phyloP scores from a whole-genome alignment of 2,329 filamentous ascomycete species.

The Neofusicoccum laricinum region DNA sequence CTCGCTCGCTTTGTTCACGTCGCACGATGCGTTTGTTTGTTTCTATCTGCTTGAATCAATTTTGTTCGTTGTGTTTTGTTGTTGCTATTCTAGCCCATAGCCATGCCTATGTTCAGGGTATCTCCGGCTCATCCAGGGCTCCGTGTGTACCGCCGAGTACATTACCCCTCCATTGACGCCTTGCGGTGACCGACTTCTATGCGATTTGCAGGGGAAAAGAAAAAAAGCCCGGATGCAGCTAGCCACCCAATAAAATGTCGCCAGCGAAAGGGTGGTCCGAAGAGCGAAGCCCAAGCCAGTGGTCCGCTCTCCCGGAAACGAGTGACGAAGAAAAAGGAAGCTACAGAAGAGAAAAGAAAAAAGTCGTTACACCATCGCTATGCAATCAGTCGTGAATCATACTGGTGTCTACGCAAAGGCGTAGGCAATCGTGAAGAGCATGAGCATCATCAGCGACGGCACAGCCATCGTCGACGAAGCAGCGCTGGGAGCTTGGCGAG shows the following conservation, averaged over 20 bases:
- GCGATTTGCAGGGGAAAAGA: neutral
- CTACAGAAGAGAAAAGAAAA: neutral
- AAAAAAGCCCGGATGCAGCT: slow-evolving; percentile 1
- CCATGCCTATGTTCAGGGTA: slow-evolving; percentile 4
- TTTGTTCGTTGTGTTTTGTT: neutral
- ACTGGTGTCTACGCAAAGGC: neutral
- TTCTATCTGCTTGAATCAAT: neutral
- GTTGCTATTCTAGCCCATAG: neutral
- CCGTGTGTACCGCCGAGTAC: neutral
- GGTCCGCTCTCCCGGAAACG: neutral
- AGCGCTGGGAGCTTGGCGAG: neutral
- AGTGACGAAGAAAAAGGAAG: slow-evolving; percentile 5
- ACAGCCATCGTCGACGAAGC: slow-evolving; percentile 1
- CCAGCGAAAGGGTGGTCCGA: slow-evolving; percentile 12
- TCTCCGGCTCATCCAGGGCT: neutral
- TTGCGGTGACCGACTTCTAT: slow-evolving; percentile 7
- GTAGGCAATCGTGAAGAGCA: slow-evolving; percentile 12
- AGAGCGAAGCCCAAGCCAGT: slow-evolving; percentile 9
- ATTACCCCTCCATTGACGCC: slow-evolving; percentile 3
- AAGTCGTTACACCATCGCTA: slow-evolving; percentile 8
- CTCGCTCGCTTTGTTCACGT: neutral
- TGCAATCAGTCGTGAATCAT: slow-evolving; percentile 13
- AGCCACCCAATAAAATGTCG: slow-evolving; percentile 10
- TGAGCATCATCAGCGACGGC: slow-evolving; percentile 9
- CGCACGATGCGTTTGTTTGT: neutral